These are phyloP conservation scores for Cantharellus anzutake DNA, from an alignment of 768 basidiomycete genomes.

Conservation along the genomic window DNA sequence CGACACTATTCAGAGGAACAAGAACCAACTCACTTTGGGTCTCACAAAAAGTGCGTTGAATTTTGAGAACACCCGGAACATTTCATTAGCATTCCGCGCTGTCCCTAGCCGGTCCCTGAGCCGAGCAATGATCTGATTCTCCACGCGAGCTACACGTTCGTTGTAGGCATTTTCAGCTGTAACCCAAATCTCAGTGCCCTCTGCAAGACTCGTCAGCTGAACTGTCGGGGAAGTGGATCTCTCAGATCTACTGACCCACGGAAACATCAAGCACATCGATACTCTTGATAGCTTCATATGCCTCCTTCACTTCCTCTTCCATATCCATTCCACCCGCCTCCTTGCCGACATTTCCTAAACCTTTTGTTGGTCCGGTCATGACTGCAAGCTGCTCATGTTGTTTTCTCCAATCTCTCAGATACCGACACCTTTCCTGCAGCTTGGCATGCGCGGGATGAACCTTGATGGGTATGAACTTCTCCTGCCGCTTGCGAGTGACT, in stretches of 20 bases:
- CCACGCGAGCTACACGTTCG: constrained; percentile 89
- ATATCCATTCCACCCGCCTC: constrained; percentile 87
- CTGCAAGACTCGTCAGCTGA: constrained; percentile 21
- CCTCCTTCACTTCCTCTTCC: constrained; percentile 93
- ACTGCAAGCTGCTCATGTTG: constrained; percentile 94
- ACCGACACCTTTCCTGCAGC: constrained; percentile 70
- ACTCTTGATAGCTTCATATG: constrained; percentile 92
- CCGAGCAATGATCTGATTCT: constrained; percentile 95
- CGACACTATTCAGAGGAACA: not conserved
- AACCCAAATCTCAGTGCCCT: constrained; percentile 96
- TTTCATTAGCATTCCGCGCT: constrained; percentile 94
- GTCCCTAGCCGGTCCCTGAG: constrained; percentile 83
- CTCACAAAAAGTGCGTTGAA: constrained; percentile 95
- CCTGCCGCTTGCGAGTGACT: constrained; percentile 70
- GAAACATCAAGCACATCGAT: constrained; percentile 94
- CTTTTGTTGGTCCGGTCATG: constrained; percentile 91
- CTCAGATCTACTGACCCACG: constrained; percentile 35
- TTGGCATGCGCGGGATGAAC: constrained; percentile 79
- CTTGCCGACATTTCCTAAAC: constrained; percentile 49
- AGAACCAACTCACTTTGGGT: constrained; percentile 47
- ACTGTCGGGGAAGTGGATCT: not conserved
- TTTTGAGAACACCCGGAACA: constrained; percentile 98
- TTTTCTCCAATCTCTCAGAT: constrained; percentile 82
- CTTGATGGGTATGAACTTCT: constrained; percentile 95
- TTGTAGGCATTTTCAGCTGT: constrained; percentile 96